A percentile compares a stretch with the other conserved stretches of the same genome.
Conservation (phyloP, 1,284 basidiomycete genomes). For the Gomphus bonarii region DNA sequence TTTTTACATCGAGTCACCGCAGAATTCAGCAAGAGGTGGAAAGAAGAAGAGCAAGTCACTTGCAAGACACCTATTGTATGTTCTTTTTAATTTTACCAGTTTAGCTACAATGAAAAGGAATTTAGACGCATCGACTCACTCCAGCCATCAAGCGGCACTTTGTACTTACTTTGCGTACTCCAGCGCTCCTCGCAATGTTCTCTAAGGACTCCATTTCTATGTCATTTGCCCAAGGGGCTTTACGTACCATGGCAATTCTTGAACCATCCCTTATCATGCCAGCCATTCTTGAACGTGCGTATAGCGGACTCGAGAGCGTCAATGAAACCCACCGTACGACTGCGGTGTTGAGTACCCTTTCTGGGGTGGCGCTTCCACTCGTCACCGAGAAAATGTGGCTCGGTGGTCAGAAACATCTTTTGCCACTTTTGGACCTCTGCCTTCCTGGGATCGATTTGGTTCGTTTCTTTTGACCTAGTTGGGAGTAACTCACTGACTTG, state of each 20-base stretch:
- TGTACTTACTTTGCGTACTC: slow-evolving; percentile 75
- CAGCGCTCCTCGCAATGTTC: slow-evolving; percentile 92
- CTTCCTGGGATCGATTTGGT: slow-evolving; percentile 87
- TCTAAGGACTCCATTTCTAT: slow-evolving; percentile 72
- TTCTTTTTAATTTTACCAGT: not conserved
- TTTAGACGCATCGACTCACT: slow-evolving; percentile 67
- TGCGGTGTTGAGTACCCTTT: slow-evolving; percentile 83
- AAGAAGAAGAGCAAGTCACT: slow-evolving; percentile 68
- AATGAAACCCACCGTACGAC: slow-evolving; percentile 93
- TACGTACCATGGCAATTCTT: slow-evolving; percentile 69
- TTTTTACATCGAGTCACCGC: slow-evolving; percentile 72
- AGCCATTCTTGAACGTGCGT: slow-evolving; percentile 85
- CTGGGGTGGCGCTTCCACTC: slow-evolving; percentile 70
- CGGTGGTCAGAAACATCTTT: slow-evolving; percentile 81
- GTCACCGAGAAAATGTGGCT: slow-evolving; percentile 72
- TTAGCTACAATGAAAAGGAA: not conserved
- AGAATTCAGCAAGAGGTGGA: slow-evolving; percentile 78
- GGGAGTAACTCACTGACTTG: not conserved
- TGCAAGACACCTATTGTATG: slow-evolving; percentile 78
- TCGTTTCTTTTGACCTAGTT: not conserved
- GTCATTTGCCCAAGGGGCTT: slow-evolving; percentile 57
- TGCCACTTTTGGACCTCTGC: slow-evolving; percentile 84
- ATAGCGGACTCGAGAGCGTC: slow-evolving; percentile 85
- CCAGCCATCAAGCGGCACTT: slow-evolving; percentile 76
- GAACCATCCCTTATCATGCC: slow-evolving; percentile 89